Conservation (phyloP, 106 monocot species). For the Acorus calamus region DNA sequence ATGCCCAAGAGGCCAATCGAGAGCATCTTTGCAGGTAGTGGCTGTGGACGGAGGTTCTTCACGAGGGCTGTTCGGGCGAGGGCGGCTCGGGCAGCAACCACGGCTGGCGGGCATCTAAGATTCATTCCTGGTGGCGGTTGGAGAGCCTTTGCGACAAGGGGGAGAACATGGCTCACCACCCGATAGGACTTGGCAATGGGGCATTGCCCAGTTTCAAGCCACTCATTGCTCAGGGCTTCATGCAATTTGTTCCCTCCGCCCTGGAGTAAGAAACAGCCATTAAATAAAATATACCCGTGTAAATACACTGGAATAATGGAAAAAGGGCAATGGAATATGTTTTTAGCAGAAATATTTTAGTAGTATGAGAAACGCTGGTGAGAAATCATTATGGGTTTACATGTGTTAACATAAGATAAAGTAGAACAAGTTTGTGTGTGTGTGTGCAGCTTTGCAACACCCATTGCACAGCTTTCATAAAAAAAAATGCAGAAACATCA, state of each 20-base stretch:
- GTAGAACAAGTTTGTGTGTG: too few relatives aligned
- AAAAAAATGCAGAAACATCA: too few relatives aligned
- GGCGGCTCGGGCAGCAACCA: slow-evolving; percentile 73
- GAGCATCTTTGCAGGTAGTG: slow-evolving; percentile 63
- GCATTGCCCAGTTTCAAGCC: slow-evolving; percentile 78
- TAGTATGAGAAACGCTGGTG: too few relatives aligned
- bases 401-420: too few relatives aligned
- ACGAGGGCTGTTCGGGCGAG: slow-evolving; percentile 62
- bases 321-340: too few relatives aligned
- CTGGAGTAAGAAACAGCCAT: slow-evolving; percentile 6
- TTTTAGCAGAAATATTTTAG: too few relatives aligned
- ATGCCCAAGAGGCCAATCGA: slow-evolving; percentile 66
- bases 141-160: slow-evolving; percentile 64
- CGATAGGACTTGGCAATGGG: slow-evolving; percentile 79
- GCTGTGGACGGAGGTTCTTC: slow-evolving; percentile 72
- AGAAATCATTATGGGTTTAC: too few relatives aligned
- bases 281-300: too few relatives aligned
- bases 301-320: too few relatives aligned
- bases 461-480: too few relatives aligned
- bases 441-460: too few relatives aligned
- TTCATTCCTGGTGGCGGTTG: slow-evolving; percentile 71
- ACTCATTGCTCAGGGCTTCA: slow-evolving; percentile 57
- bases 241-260: slow-evolving; percentile 23
- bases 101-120: slow-evolving; percentile 52
- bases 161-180: slow-evolving; percentile 62